Percentiles rank a stretch among this genome's conserved stretches.
Conservation (phyloP, 1,284 basidiomycete genomes). For the Papiliotrema nemorosa region DNA sequence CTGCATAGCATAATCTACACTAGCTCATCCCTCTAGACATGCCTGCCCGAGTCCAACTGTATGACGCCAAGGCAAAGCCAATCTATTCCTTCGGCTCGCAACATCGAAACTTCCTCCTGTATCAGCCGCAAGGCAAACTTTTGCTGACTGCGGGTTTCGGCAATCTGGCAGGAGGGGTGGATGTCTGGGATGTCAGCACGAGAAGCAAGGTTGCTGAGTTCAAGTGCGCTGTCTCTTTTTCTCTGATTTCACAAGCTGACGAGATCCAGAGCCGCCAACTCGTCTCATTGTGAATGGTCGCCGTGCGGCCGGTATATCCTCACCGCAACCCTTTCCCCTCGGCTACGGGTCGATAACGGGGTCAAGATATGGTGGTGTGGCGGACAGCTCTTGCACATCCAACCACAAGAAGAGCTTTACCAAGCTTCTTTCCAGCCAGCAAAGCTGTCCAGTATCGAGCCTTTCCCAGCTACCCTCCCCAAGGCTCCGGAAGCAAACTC, state of each 20-base stretch:
- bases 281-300: slow-evolving; percentile 91
- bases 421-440: slow-evolving; percentile 77
- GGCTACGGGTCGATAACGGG: slow-evolving; percentile 93
- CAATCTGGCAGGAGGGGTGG: slow-evolving; percentile 89
- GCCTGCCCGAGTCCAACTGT: slow-evolving; percentile 89
- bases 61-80: slow-evolving; percentile 83
- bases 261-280: slow-evolving; percentile 78
- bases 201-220: slow-evolving; percentile 80
- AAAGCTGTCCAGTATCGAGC: slow-evolving; percentile 60
- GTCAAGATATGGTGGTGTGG: slow-evolving; percentile 94
- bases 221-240: slow-evolving; percentile 23
- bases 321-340: slow-evolving; percentile 89
- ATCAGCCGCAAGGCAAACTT: slow-evolving; percentile 90
- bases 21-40: slow-evolving; percentile 59
- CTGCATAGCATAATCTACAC: neutral
- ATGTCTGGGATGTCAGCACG: slow-evolving; percentile 84
- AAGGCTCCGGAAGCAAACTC: slow-evolving; percentile 67
- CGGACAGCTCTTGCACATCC: slow-evolving; percentile 78
- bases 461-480: slow-evolving; percentile 73
- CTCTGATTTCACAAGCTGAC: slow-evolving; percentile 1
- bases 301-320: slow-evolving; percentile 89
- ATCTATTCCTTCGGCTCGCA: slow-evolving; percentile 87
- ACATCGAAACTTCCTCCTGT: slow-evolving; percentile 87
- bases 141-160: slow-evolving; percentile 91
- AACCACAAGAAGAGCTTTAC: slow-evolving; percentile 81